Evolutionary conservation across 2,329 filamentous ascomycete species (phyloP).

Genomic region (Epichloe hybrida): DNA sequence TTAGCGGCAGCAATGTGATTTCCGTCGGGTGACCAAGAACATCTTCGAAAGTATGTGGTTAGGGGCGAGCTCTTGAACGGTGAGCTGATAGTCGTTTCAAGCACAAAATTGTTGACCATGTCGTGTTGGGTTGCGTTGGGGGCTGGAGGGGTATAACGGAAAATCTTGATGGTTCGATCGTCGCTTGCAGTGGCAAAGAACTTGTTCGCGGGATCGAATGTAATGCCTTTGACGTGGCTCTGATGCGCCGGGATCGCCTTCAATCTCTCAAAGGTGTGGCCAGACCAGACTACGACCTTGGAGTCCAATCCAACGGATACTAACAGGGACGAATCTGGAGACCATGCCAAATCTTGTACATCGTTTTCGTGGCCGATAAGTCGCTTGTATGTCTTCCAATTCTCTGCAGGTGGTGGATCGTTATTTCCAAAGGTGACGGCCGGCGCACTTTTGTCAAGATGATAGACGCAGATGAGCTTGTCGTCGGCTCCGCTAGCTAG

Average conservation of each 20-base stretch:
- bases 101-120: conserved; percentile 89
- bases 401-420: conserved; percentile 86
- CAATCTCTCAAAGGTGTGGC: conserved; percentile 93
- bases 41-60: conserved; percentile 91
- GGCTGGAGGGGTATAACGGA: conserved; percentile 79
- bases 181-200: conserved; percentile 98
- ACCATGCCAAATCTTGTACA: conserved; percentile 96
- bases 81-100: conserved; percentile 78
- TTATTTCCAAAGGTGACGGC: conserved; percentile 75
- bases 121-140: conserved; percentile 90
- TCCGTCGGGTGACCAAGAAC: conserved; percentile 95
- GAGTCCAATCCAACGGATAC: conserved; percentile 95
- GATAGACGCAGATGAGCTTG: conserved; percentile 97
- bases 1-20: conserved; percentile 96
- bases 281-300: conserved; percentile 97
- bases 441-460: conserved; percentile 70
- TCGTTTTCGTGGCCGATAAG: conserved; percentile 97
- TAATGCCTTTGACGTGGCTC: conserved; percentile 97
- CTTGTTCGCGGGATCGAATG: conserved; percentile 96
- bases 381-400: conserved; percentile 91
- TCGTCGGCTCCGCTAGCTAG: conserved; percentile 95
- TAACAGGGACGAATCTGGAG: conserved; percentile 84
- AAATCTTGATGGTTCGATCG: conserved; percentile 92
- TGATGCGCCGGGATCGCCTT: conserved; percentile 89
- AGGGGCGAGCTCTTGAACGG: conserved; percentile 87